Evolutionary conservation across 257 asterid genomes (phyloP), one percentile per base, ranked within the genome.

Genomic region (Cinchona pubescens): DNA sequence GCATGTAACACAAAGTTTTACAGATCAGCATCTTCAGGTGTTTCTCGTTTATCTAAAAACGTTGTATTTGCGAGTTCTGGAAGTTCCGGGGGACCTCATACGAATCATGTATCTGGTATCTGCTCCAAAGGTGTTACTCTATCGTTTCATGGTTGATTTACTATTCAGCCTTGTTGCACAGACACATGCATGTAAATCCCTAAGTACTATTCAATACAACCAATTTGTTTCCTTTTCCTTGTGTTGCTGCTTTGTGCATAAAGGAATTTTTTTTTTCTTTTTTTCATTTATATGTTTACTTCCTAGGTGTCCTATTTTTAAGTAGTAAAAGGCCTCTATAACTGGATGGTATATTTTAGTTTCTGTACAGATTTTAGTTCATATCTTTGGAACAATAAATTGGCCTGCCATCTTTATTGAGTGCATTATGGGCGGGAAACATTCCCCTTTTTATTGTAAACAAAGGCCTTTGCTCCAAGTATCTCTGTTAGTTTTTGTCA

Each of bases 121-220:
- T 27, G 67, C 72, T 67, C 78, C 16, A 78, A 79, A 76, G 96
- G 96, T 92, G 74, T 79, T 83, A 66, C 37, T 76, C 30, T 38
- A 63, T 68, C 18, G 49, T 5, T 58, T 48, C 58, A 70, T 7
- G 32, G 48, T 35, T 29, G 23, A 25, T n/a, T 56, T 62, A 11
- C 23, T 21, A 42, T 69, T 56, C 42, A 46, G 43, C 69, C 40
- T 27, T 16, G 45, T 62, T 21, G 40, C 67, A 23, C 40, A 9
- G 48, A 18, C 4, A 21, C 34, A 25, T 48, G 40, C 2, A 49
- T 60, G 10, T 40, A 19, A 7, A 21, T 42, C 63, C 30, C 0
- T 25, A 49, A 38, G 11, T 68, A 29, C 64, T 60, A 29, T 23
- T 32, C 49, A 3, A 45, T 43, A 63, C 19, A 8, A 30, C 27